Conservation (phyloP, 805 yeast species). For the Saccharomycopsis lassenensis region DNA sequence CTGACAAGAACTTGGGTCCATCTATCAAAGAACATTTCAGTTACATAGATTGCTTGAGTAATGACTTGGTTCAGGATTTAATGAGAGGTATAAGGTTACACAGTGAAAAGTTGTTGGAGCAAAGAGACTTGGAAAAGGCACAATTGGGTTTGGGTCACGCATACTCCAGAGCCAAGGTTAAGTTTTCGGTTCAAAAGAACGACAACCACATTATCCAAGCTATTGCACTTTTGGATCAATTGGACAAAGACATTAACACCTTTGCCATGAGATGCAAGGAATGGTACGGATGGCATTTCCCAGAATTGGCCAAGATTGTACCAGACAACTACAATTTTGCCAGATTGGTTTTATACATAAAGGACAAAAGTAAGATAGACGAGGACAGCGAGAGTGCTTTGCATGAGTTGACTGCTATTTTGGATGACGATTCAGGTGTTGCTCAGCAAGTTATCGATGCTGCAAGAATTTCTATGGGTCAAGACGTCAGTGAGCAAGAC, state of each 20-base stretch:
- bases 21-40: slow-evolving; percentile 89
- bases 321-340: slow-evolving; percentile 85
- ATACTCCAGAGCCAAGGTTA: slow-evolving; percentile 96
- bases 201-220: slow-evolving; percentile 99
- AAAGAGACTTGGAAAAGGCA: slow-evolving; percentile 94
- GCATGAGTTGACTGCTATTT: slow-evolving; percentile 78
- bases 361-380: slow-evolving; percentile 74
- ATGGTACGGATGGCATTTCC: slow-evolving; percentile 99
- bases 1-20: slow-evolving; percentile 93
- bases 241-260: slow-evolving; percentile 96
- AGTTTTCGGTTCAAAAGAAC: slow-evolving; percentile 96
- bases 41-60: slow-evolving; percentile 78
- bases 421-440: slow-evolving; percentile 83
- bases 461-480: slow-evolving; percentile 98
- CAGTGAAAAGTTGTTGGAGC: slow-evolving; percentile 80
- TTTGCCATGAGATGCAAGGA: slow-evolving; percentile 95
- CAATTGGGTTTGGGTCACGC: slow-evolving; percentile 99
- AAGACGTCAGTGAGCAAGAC: slow-evolving; percentile 90
- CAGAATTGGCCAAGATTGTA: slow-evolving; percentile 86
- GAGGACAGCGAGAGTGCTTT: slow-evolving; percentile 75
- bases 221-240: slow-evolving; percentile 91
- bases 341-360: slow-evolving; percentile 66
- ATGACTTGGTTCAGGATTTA: slow-evolving; percentile 89
- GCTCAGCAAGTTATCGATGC: slow-evolving; percentile 90
- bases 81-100: slow-evolving; percentile 90